These are phyloP conservation scores for Poa annua DNA, from an alignment of 176 grass and related monocot genomes.

Conservation along the genomic window DNA sequence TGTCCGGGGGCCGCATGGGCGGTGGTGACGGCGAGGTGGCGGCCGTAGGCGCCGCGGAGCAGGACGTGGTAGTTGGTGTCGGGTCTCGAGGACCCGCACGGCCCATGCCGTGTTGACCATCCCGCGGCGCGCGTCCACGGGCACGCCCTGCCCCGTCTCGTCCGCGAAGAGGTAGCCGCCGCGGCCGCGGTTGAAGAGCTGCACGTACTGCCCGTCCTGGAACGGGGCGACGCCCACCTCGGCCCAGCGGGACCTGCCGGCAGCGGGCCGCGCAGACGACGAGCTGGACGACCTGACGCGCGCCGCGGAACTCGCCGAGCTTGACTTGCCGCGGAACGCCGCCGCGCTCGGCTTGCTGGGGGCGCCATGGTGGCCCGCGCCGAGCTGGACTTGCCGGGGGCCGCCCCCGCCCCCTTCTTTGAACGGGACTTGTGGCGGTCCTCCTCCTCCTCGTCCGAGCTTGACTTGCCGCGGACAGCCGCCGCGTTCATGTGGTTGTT, in stretches of 20 bases:
- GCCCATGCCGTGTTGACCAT: constrained; percentile 43
- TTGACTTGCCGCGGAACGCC: neutral
- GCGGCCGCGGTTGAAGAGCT: constrained; percentile 49
- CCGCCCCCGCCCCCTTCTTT: neutral
- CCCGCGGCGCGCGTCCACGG: constrained; percentile 20
- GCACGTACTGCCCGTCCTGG: constrained; percentile 61
- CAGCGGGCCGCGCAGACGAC: no score
- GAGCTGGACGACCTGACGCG: neutral
- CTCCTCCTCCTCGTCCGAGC: no score
- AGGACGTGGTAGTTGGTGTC: constrained; percentile 41
- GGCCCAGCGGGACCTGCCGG: no score
- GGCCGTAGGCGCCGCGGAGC: constrained; percentile 46
- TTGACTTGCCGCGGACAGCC: no score
- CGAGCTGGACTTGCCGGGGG: neutral
- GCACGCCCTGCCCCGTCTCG: constrained; percentile 37
- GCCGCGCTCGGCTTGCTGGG: neutral
- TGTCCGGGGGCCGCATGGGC: neutral
- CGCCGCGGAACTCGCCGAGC: neutral
- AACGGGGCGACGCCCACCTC: constrained; percentile 36
- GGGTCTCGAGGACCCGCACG: constrained; percentile 44
- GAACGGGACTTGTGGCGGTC: neutral
- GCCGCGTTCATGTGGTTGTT: no score
- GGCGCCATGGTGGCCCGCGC: no score
- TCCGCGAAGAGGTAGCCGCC: constrained; percentile 47
- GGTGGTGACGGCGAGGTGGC: constrained; percentile 38